phyloP scores from a whole-genome alignment of 1,284 basidiomycete species.

The Papiliotrema terrestris region DNA sequence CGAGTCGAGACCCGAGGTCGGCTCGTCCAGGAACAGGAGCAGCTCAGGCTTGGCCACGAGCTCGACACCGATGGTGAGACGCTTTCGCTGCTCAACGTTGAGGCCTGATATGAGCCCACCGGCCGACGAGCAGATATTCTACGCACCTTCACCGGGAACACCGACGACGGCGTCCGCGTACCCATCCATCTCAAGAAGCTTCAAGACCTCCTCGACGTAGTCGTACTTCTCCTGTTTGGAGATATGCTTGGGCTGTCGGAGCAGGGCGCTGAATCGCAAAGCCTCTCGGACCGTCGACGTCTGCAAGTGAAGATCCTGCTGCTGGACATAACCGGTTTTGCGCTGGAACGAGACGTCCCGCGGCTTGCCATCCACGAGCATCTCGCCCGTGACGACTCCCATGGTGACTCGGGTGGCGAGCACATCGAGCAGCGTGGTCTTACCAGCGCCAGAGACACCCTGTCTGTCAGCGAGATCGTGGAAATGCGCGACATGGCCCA shows the following conservation, averaged over 20 bases:
- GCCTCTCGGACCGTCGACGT: slow-evolving; percentile 77
- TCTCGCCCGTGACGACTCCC: slow-evolving; percentile 74
- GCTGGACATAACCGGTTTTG: slow-evolving; percentile 66
- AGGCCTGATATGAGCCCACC: slow-evolving; percentile 29
- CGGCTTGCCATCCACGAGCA: slow-evolving; percentile 70
- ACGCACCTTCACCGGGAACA: slow-evolving; percentile 56
- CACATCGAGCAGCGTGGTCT: slow-evolving; percentile 79
- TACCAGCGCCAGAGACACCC: slow-evolving; percentile 65
- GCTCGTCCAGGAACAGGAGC: slow-evolving; percentile 76
- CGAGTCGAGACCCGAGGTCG: slow-evolving; percentile 73
- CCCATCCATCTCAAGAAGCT: slow-evolving; percentile 69
- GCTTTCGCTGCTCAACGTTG: slow-evolving; percentile 69
- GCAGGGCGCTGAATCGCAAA: slow-evolving; percentile 71
- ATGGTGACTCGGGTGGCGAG: slow-evolving; percentile 73
- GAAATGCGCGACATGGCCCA: neutral
- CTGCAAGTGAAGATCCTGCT: slow-evolving; percentile 72
- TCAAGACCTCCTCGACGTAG: slow-evolving; percentile 74
- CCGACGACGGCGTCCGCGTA: slow-evolving; percentile 74
- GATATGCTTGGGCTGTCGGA: slow-evolving; percentile 70
- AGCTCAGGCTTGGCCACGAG: slow-evolving; percentile 59
- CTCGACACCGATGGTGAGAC: slow-evolving; percentile 78
- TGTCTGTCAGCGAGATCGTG: neutral
- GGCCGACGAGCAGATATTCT: neutral
- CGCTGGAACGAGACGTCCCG: slow-evolving; percentile 66
- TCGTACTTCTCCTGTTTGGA: slow-evolving; percentile 69